Evolutionary conservation across 2,329 filamentous ascomycete species (phyloP).

Genomic region (Lecanoromycetidae sp.): DNA sequence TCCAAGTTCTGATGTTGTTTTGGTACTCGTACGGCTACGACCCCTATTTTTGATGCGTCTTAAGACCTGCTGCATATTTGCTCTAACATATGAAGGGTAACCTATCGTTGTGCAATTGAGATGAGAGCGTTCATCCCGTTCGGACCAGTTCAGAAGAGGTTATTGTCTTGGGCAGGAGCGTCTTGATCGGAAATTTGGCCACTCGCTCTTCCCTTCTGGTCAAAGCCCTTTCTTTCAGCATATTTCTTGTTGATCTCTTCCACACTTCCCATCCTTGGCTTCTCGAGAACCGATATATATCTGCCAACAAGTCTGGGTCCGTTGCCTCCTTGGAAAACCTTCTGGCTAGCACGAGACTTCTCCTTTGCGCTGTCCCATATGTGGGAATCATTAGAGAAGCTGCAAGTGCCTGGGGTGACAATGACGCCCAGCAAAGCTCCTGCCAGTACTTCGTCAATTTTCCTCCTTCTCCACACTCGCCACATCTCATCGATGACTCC

Average conservation of each 20-base stretch:
- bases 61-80: too few relatives aligned
- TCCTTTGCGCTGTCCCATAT: conserved; percentile 28
- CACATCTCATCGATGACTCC: conserved; percentile 66
- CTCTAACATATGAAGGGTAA: too few relatives aligned
- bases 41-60: too few relatives aligned
- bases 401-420: conserved; percentile 28
- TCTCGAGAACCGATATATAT: conserved; percentile 46
- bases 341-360: conserved; percentile 20
- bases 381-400: conserved; percentile 20
- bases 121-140: too few relatives aligned
- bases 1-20: too few relatives aligned
- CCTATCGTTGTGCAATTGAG: too few relatives aligned
- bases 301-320: conserved; percentile 41
- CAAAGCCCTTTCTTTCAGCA: conserved; percentile 36
- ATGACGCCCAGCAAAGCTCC: conserved; percentile 57
- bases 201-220: too few relatives aligned
- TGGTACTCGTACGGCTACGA: too few relatives aligned
- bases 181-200: too few relatives aligned
- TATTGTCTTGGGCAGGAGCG: not conserved
- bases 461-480: conserved; percentile 68
- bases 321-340: conserved; percentile 47
- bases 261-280: conserved; percentile 44
- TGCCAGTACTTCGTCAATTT: conserved; percentile 81
- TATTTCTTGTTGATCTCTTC: conserved; percentile 53
- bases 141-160: too few relatives aligned